Evolutionary conservation across 176 grass and related monocot genomes (phyloP).

Genomic region (Oryza meridionalis): DNA sequence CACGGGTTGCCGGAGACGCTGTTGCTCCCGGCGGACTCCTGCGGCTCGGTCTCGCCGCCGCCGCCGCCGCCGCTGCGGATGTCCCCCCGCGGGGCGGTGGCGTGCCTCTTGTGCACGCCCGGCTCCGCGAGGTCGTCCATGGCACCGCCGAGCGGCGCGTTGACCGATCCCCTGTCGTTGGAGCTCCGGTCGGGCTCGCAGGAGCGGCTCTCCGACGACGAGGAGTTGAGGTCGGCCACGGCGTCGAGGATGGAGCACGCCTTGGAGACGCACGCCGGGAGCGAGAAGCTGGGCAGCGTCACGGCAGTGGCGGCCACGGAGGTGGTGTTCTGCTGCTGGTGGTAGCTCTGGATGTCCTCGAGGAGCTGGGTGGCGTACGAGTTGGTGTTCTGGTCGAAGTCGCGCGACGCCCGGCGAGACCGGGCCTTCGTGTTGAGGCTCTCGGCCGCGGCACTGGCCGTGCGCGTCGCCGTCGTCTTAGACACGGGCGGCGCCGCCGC

Average conservation of each 20-base stretch:
- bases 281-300: slow-evolving; percentile 48
- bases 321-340: slow-evolving; percentile 53
- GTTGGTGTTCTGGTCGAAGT: slow-evolving; percentile 64
- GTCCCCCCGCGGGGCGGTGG: slow-evolving; percentile 49
- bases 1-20: slow-evolving; percentile 63
- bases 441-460: slow-evolving; percentile 37
- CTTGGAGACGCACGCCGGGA: slow-evolving; percentile 86
- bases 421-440: slow-evolving; percentile 46
- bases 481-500: slow-evolving; percentile 19
- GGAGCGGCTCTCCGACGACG: slow-evolving; percentile 51
- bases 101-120: slow-evolving; percentile 56
- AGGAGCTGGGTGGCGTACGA: slow-evolving; percentile 74
- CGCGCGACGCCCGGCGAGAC: slow-evolving; percentile 65
- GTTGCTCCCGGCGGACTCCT: slow-evolving; percentile 92
- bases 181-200: slow-evolving; percentile 3
- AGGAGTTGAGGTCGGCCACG: slow-evolving; percentile 86
- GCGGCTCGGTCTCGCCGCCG: slow-evolving; percentile 58
- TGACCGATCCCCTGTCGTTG: slow-evolving; percentile 53
- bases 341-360: slow-evolving; percentile 91
- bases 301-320: background rate
- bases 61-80: slow-evolving; percentile 49
- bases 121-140: slow-evolving; percentile 50
- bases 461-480: slow-evolving; percentile 46
- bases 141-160: slow-evolving; percentile 31
- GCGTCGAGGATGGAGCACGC: slow-evolving; percentile 87